These are phyloP conservation scores for Arthroderma uncinatum DNA, from an alignment of 2,329 filamentous ascomycete species.

Conservation along the genomic window DNA sequence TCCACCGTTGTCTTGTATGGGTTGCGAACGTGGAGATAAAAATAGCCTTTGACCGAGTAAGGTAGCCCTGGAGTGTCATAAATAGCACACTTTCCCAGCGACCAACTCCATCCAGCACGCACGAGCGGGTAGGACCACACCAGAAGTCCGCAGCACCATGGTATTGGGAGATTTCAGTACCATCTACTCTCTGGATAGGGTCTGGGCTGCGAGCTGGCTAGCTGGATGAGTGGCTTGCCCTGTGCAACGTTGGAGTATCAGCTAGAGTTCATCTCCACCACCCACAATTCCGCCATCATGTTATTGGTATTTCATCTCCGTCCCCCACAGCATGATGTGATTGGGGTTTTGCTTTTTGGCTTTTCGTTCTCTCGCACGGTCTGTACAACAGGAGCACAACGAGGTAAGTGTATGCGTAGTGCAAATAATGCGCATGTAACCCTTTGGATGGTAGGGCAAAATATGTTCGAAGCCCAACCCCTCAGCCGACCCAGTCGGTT, in stretches of 20 bases:
- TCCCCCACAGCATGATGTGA: not conserved
- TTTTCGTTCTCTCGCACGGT: not conserved
- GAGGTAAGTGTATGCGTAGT: not conserved
- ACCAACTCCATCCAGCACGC: not conserved
- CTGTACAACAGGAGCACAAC: not conserved
- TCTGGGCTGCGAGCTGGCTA: not conserved
- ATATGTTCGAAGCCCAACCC: not conserved
- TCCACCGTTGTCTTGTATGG: not conserved
- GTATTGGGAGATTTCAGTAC: constrained; percentile 3
- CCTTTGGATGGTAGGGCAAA: not conserved
- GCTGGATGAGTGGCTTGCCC: not conserved
- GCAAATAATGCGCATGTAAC: not conserved
- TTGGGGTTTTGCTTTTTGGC: not conserved
- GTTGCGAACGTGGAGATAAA: not conserved
- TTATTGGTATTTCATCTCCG: not conserved
- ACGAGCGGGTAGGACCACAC: not conserved
- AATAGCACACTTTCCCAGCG: not conserved
- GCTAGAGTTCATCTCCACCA: not conserved
- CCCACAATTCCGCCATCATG: not conserved
- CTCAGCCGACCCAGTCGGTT: not conserved
- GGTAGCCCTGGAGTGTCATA: not conserved
- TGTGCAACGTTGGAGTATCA: not conserved
- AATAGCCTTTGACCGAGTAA: not conserved
- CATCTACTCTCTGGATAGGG: too few species aligned
- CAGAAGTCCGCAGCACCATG: not conserved